Evolutionary conservation across 2,329 filamentous ascomycete species (phyloP), one percentile per base, ranked within the genome.

Genomic region (Gliomastix tumulicola): DNA sequence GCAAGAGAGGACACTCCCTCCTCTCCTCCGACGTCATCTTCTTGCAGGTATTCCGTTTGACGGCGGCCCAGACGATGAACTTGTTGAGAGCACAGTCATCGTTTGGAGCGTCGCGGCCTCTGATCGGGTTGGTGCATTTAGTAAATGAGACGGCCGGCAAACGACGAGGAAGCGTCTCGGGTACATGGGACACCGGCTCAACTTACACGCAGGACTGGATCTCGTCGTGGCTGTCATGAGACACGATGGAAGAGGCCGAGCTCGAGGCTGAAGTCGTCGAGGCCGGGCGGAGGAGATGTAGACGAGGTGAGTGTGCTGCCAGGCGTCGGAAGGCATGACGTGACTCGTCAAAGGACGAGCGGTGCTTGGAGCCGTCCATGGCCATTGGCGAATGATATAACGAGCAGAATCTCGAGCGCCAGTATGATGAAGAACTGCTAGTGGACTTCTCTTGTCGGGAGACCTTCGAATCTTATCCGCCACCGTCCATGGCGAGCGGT

Each of bases 61-160:
- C 61, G 32, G 72, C 73, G 22, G 64, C 66, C 72, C 73, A 76
- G 35, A 71, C 68, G 45, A 76, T 67, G 53, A 77, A 77, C 39
- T 67, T 60, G 46, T 75, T 63, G 31, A 69, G 60, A 16, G 66
- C 67, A 48, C 72, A 75, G 46, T 73, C 68, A 41, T 72, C 63
- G 21, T 56, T 59, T 10, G 61, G 54, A 17, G 62, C 64, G 32
- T 66, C 61, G 41, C 63, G 65, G 44, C 60, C 62, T 31, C 70
- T 74, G 25, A 3, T 6, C 3, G 6, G 12, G n/a, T 7, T 7
- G 12, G 7, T 13, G 19, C 7, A 15, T 16, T 13, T n/a, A 12
- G 16, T n/a, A 17, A n/a, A n/a, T 28, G 34, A 28, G 16, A 20
- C n/a, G 18, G 15, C 7, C 8, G 10, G 32, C 7, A 34, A 15